Base-by-base conservation (phyloP, 2,329 filamentous ascomycete species). In the Paecilomyces niveus region DNA sequence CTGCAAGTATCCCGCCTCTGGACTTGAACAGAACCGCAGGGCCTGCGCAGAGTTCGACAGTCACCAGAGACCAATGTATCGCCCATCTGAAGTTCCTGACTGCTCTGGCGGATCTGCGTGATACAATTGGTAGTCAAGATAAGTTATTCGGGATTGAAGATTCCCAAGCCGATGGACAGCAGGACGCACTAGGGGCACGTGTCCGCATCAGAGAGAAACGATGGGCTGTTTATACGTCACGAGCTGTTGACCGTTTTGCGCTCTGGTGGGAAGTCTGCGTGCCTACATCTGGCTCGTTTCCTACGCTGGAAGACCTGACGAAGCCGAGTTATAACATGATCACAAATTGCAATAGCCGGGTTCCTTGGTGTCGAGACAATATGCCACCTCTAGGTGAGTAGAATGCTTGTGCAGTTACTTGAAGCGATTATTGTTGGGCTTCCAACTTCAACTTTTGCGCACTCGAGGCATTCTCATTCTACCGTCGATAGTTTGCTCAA, bases 31-130 rank as follows among this genome's bases (percentile, higher is more conserved):
- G 59, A 35, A 49, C 7, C 22, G 22, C 50, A 52, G 26, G 50
- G 22, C 13, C 21, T 24, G 21, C 50, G 13, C 21, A n/a, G 3
- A 8, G 7, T 52, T 24, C 50, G 15, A 2, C 53, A 54, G 15
- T 22, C 63, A 10, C 11, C 21, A 10, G 54, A 52, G n/a, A 65
- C 60, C 80, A 85, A 50, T 90, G 87, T 62, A 81, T 90, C 22
- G 87, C 84, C 0, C 90, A 94, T 69, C 79, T 93, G 29, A 90
- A 90, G 69, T 77, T 93, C 0, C 78, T 93, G 1, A 83, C 85
- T 56, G 83, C 85, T 9, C 81, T 93, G 58, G 83, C 89, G 63
- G 80, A 80, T 33, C 74, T 93, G 57, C 87, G 86, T 61, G 85
- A 90, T 59, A 81, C 84, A 18, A 73, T 92, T 18, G 86, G 85